phyloP scores from a whole-genome alignment of 371 early-diverging fungal species.

The Sporodiniella umbellata region DNA sequence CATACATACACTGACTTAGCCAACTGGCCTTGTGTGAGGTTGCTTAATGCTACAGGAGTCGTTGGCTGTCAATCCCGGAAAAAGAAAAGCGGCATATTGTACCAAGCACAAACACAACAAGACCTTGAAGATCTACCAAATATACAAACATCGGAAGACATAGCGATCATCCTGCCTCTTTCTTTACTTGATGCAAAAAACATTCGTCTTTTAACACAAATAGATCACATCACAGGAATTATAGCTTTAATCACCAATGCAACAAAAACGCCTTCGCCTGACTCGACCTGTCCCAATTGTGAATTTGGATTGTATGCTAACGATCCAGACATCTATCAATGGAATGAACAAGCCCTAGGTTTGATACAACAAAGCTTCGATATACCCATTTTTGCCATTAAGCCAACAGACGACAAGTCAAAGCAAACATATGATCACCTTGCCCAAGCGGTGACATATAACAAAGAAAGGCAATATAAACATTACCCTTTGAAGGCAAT shows the following conservation, averaged over 20 bases:
- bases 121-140: conserved; percentile 49
- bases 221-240: conserved; percentile 22
- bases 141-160: conserved; percentile 29
- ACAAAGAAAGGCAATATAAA: conserved; percentile 42
- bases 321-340: conserved; percentile 43
- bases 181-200: conserved; percentile 48
- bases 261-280: conserved; percentile 46
- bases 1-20: conserved; percentile 50
- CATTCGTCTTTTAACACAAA: conserved; percentile 13
- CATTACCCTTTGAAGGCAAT: conserved; percentile 66
- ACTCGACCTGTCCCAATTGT: conserved; percentile 67
- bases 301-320: conserved; percentile 69
- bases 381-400: conserved; percentile 68
- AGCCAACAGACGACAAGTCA: conserved; percentile 43
- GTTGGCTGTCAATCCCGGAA: conserved; percentile 54
- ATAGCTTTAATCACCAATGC: conserved; percentile 14
- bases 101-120: conserved; percentile 41
- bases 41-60: conserved; percentile 53
- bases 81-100: conserved; percentile 58
- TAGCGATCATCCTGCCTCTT: conserved; percentile 63
- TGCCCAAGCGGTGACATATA: conserved; percentile 38
- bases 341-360: conserved; percentile 72
- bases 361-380: conserved; percentile 52
- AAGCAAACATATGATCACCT: conserved; percentile 33
- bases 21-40: conserved; percentile 60